Base-by-base conservation (phyloP, 2,329 filamentous ascomycete species). In the Colletotrichum sp. region DNA sequence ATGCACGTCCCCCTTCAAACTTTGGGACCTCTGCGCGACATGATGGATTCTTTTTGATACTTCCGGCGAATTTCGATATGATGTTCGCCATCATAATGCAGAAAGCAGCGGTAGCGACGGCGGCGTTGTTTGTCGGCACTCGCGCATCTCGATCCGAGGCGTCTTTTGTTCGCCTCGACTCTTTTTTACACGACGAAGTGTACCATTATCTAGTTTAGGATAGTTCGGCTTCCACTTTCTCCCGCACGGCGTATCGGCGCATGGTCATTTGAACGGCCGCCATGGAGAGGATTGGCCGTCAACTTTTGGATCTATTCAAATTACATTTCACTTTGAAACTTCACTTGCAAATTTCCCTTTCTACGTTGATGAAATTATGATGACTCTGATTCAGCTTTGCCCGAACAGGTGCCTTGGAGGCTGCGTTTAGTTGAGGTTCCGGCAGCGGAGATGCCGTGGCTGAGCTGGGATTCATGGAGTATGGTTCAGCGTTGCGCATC, bases 221-320 rank as follows among this genome's bases (percentile, higher is more conserved):
- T 74, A 76, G 70, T 74, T 66, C 65, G 65, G 76, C 63, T 64
- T 71, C 63, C 30, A 26, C 30, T 34, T 71, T 55, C 55, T 63
- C 67, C 68, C 60, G 75, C 77, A 72, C 59, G 77, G 77, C 77
- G 77, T 77, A 71, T 52, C 44, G 77, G 77, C 60, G 76, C 67
- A 71, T 76, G 39, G 70, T 70, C 69, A 59, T 71, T 67, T 75
- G 13, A 7, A 72, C 66, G 75, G 63, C 60, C 72, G 75, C 63
- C 62, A 65, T 15, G 59, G 57, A 63, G 60, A 67, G 32, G 65
- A 62, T 18, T 67, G 62, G 75, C 62, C 66, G 15, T 66, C 52
- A 75, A 69, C 24, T 34, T 69, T 62, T 44, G 55, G 12, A 68
- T 62, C 16, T 60, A 32, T 21, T 39, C 60, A 65, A 71, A 65